These are phyloP conservation scores for Otatea glauca DNA, from an alignment of 176 grass and related monocot species.

Conservation along the genomic window DNA sequence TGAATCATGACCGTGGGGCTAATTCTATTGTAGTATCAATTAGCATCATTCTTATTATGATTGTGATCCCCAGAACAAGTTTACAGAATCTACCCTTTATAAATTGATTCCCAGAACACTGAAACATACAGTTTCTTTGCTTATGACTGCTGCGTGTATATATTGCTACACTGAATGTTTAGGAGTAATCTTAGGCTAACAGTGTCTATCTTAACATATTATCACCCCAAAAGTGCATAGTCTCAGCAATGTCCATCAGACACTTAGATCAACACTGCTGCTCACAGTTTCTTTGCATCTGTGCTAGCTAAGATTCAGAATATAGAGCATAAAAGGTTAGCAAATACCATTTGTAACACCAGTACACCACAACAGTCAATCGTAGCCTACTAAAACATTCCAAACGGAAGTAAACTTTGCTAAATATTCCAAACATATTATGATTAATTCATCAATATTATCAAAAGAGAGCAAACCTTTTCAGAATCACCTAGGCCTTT, in stretches of 20 bases:
- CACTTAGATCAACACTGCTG: not conserved
- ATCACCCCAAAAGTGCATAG: not conserved
- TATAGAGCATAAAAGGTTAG: not conserved
- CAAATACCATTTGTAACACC: not conserved
- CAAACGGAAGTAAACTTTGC: conserved; percentile 31
- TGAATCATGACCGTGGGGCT: not conserved
- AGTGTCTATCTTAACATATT: not conserved
- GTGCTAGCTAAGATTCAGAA: conserved; percentile 1
- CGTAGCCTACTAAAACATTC: not conserved
- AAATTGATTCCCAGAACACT: conserved; percentile 12
- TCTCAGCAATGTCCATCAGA: not conserved
- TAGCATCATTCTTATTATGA: conserved; percentile 4
- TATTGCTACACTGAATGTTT: not conserved
- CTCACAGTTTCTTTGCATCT: not conserved
- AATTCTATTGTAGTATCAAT: not conserved
- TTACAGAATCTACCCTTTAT: not conserved
- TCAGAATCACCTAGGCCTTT: conserved; percentile 65
- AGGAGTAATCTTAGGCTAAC: not conserved
- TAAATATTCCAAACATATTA: not conserved
- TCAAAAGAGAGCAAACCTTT: conserved; percentile 67
- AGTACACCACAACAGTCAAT: not conserved
- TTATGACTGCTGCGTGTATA: not conserved
- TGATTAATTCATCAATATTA: conserved; percentile 23
- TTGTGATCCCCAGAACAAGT: not conserved
- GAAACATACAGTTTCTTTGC: not conserved